Evolutionary conservation across 768 basidiomycete genomes (phyloP), one percentile per base, ranked within the genome.

Genomic region (Mycena metata): DNA sequence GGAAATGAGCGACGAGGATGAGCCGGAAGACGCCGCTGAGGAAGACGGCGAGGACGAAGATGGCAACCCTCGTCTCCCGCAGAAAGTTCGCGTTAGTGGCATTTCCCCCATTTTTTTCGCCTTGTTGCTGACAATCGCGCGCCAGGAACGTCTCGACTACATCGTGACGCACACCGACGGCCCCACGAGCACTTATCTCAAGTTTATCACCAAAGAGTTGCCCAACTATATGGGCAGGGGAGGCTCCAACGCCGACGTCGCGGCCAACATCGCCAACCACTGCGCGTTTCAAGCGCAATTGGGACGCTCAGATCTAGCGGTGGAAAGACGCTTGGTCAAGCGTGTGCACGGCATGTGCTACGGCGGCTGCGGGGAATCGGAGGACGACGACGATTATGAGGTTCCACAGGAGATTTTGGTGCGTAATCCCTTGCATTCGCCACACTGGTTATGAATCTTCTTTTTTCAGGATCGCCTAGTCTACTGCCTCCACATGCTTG

Each of bases 151-250:
- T n/a, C 57, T 59, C 26, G 64, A 66, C 26, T 66, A 52, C 57
- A 66, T 66, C 41, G 39, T 12, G 49, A 51, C 57, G 26, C 64
- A 59, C 64, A 66, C 57, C 42, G 64, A 66, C 41, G 64, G 64
- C 49, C 57, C 59, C 30, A 66, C 64, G 21, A 43, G 50, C 45
- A 66, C 65, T 7, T 66, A 60, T 58, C 65, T 66, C 58, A 66
- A 60, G 65, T 41, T 66, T 12, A 60, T 60, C 35, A 55, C 43
- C 23, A 12, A 19, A 24, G 45, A 60, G 43, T 36, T 66, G 51
- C 11, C 3, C 26, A 17, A 21, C 41, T 66, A 52, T 56, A 58
- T 59, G 64, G 64, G 64, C 30, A 51, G 45, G 50, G 64, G 64
- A 23, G 65, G 66, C 42, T 47, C 6, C 43, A 66, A 60, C 45